phyloP scores from a whole-genome alignment of 108 stramenopile species.

The Nitzschia inconspicua region DNA sequence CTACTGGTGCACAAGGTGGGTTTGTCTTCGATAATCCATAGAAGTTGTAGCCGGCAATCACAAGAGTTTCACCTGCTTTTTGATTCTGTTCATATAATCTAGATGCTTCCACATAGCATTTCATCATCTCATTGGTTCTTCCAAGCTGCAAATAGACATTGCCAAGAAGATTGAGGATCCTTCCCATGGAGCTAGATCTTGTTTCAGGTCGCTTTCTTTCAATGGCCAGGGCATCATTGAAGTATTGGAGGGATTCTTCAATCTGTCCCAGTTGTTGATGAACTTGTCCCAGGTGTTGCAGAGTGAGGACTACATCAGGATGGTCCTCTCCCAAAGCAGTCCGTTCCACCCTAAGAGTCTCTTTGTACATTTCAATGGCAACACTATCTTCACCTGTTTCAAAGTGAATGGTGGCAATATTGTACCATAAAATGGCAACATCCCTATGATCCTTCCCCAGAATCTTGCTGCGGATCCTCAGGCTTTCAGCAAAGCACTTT shows the following conservation, averaged over 20 bases:
- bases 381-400: slow-evolving; percentile 52
- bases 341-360: slow-evolving; percentile 51
- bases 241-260: slow-evolving; percentile 47
- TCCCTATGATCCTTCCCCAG: slow-evolving; percentile 41
- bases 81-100: slow-evolving; percentile 42
- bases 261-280: slow-evolving; percentile 56
- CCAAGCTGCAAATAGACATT: slow-evolving; percentile 49
- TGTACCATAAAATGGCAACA: slow-evolving; percentile 49
- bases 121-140: slow-evolving; percentile 37
- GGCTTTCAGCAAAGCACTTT: slow-evolving; percentile 54
- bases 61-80: slow-evolving; percentile 27
- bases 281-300: slow-evolving; percentile 60
- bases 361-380: slow-evolving; percentile 49
- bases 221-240: slow-evolving; percentile 46
- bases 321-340: slow-evolving; percentile 48
- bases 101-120: slow-evolving; percentile 57
- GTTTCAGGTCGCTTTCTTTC: slow-evolving; percentile 19
- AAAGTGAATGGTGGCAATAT: slow-evolving; percentile 58
- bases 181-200: slow-evolving; percentile 26
- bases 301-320: slow-evolving; percentile 53
- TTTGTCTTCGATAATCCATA: slow-evolving; percentile 47
- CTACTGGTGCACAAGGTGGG: slow-evolving; percentile 59
- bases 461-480: slow-evolving; percentile 48
- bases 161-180: slow-evolving; percentile 53
- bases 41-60: slow-evolving; percentile 49